A percentile compares a stretch with the other conserved stretches of the same genome.
Conservation (phyloP, 106 monocot genomes). For the Hemerocallis citrina region DNA sequence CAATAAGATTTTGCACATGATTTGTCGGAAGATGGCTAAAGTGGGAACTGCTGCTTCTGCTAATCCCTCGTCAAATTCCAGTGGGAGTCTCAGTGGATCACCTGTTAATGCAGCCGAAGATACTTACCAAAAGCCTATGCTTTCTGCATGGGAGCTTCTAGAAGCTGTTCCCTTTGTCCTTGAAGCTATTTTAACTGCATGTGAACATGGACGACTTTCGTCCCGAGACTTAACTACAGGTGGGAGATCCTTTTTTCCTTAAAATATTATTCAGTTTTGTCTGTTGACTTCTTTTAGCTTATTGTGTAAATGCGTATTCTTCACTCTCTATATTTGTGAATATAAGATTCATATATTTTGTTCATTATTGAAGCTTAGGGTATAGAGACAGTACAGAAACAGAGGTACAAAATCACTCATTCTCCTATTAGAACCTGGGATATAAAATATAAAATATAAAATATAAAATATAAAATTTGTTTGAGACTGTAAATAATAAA, state of each 20-base stretch:
- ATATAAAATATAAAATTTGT: no score
- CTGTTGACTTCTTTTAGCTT: no score
- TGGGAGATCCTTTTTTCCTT: slow-evolving; percentile 11
- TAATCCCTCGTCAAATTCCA: slow-evolving; percentile 44
- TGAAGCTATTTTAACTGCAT: slow-evolving; percentile 77
- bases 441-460: no score
- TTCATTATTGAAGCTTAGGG: no score
- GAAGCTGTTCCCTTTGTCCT: slow-evolving; percentile 92
- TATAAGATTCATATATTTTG: background rate
- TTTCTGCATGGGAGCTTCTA: slow-evolving; percentile 90
- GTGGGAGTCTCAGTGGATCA: slow-evolving; percentile 46
- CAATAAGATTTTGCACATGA: slow-evolving; percentile 77
- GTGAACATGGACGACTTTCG: slow-evolving; percentile 80
- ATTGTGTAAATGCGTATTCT: no score
- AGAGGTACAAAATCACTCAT: no score
- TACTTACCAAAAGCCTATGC: slow-evolving; percentile 28
- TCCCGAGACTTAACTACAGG: slow-evolving; percentile 90
- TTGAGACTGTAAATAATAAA: no score
- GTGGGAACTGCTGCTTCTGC: slow-evolving; percentile 25
- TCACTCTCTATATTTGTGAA: slow-evolving; percentile 1
- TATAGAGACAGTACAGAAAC: no score
- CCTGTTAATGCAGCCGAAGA: slow-evolving; percentile 39
- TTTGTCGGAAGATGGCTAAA: slow-evolving; percentile 65
- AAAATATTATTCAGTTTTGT: no score
- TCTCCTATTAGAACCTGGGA: no score